A percentile compares a stretch with the other conserved stretches of the same genome.
Conservation (phyloP, 805 yeast species). For the Sugiyamaella mastotermitis region DNA sequence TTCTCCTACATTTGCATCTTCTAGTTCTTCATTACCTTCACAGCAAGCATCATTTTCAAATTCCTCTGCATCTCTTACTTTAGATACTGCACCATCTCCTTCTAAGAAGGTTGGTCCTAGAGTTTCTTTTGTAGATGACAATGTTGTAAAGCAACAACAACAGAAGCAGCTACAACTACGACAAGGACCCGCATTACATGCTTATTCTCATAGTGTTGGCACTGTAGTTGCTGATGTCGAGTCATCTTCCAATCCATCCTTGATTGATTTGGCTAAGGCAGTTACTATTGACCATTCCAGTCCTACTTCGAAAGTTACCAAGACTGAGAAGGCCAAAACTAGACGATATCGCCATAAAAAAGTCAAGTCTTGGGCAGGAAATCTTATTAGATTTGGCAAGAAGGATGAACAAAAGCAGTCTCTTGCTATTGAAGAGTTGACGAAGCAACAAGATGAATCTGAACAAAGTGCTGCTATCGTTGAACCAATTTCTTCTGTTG, state of each 20-base stretch:
- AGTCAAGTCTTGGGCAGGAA: constrained; percentile 37
- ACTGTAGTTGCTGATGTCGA: background rate
- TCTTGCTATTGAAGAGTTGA: constrained; percentile 4
- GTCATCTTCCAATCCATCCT: background rate
- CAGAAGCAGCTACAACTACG: background rate
- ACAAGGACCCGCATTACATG: background rate
- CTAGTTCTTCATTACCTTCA: constrained; percentile 13
- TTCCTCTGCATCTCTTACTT: constrained; percentile 12
- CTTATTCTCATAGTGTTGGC: background rate
- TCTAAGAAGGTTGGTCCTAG: constrained; percentile 3
- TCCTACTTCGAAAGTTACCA: background rate
- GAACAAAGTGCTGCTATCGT: background rate
- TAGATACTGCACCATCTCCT: constrained; percentile 1
- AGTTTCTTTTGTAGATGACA: constrained; percentile 11
- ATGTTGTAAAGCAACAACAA: background rate
- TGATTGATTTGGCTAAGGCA: background rate
- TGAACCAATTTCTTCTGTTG: background rate
- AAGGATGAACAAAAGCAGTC: constrained; percentile 2
- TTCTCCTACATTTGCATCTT: constrained; percentile 16
- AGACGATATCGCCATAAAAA: constrained; percentile 26
- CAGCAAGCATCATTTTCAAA: constrained; percentile 10
- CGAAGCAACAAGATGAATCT: constrained; percentile 3
- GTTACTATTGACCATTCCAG: background rate
- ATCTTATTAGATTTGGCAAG: constrained; percentile 19
- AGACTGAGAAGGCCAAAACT: background rate